phyloP scores from a whole-genome alignment of 2,329 filamentous ascomycete genomes.

The Myriangium duriaei region DNA sequence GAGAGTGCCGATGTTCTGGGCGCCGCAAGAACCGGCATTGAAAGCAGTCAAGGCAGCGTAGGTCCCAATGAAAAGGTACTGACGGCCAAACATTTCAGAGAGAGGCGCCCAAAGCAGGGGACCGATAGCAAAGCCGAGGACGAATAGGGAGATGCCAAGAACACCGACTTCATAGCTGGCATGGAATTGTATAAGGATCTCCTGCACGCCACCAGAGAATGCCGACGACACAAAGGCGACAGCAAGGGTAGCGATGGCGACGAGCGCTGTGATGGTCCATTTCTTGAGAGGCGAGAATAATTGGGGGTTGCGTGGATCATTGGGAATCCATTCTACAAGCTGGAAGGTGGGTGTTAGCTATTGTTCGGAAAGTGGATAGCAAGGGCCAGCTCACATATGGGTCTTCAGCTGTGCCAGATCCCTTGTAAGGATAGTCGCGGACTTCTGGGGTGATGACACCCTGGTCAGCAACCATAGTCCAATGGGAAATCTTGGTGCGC shows the following conservation, averaged over 20 bases:
- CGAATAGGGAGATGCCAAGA: conserved; percentile 52
- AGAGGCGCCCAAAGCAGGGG: conserved; percentile 48
- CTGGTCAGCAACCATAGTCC: conserved; percentile 22
- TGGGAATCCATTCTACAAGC: conserved; percentile 50
- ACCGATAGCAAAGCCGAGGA: conserved; percentile 49
- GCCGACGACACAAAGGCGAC: conserved; percentile 60
- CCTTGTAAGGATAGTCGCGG: conserved; percentile 21
- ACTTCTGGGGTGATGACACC: conserved; percentile 24
- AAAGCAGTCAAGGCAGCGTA: conserved; percentile 27
- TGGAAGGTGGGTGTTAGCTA: conserved; percentile 16
- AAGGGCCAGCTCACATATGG: conserved; percentile 37
- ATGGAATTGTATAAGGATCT: conserved; percentile 44
- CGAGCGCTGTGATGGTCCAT: conserved; percentile 52
- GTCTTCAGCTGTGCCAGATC: conserved; percentile 48
- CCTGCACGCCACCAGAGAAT: conserved; percentile 45
- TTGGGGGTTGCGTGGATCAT: conserved; percentile 57
- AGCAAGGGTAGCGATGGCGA: conserved; percentile 53
- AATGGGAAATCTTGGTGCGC: conserved; percentile 17
- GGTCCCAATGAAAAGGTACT: conserved; percentile 25
- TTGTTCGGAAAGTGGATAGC: not conserved
- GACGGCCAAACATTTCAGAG: conserved; percentile 46
- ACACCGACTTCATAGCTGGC: conserved; percentile 43
- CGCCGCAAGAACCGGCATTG: conserved; percentile 30
- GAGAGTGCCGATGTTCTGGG: conserved; percentile 32
- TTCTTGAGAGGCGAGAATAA: conserved; percentile 45